A percentile compares a stretch with the other conserved stretches of the same genome.
Evolutionary conservation across 495 filamentous ascomycete genomes (phyloP).

Genomic region (Cudoniella acicularis): DNA sequence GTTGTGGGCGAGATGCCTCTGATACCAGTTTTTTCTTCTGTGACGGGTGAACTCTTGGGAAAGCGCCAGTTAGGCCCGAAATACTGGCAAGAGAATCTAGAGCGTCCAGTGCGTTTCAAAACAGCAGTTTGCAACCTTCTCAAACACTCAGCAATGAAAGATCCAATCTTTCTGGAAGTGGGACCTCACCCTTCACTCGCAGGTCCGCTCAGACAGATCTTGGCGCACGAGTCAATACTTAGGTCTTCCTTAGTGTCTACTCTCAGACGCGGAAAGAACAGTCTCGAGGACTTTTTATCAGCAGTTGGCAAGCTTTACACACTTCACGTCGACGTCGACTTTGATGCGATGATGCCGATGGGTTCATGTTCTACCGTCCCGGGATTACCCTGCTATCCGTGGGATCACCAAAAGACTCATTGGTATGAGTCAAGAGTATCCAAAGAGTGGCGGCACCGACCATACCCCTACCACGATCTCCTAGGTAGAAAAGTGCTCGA

Average conservation of each 20-base stretch:
- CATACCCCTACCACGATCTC: constrained; percentile 31
- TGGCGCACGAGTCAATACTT: too few relatives aligned
- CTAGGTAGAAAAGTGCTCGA: constrained; percentile 29
- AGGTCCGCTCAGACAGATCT: constrained; percentile 57
- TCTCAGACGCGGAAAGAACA: too few relatives aligned
- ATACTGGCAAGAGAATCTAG: constrained; percentile 56
- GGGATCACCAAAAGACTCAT: constrained; percentile 27
- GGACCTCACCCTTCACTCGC: constrained; percentile 64
- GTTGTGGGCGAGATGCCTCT: neutral
- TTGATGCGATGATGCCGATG: too few relatives aligned
- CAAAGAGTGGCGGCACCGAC: constrained; percentile 23
- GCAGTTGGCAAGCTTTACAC: too few relatives aligned
- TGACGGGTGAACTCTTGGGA: constrained; percentile 28
- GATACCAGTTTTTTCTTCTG: constrained; percentile 35
- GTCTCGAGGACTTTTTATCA: too few relatives aligned
- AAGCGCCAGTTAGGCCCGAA: neutral
- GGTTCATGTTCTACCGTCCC: too few relatives aligned
- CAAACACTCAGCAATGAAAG: neutral
- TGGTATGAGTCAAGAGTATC: constrained; percentile 32
- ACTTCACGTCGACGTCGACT: too few relatives aligned
- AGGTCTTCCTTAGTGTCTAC: too few relatives aligned
- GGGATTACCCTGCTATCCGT: constrained; percentile 37
- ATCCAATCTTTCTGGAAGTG: constrained; percentile 50
- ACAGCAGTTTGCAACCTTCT: constrained; percentile 9
- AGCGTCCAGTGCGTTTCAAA: constrained; percentile 46